These are phyloP conservation scores for Musa schizocarpa DNA, from an alignment of 176 grass and related monocot genomes.

Conservation along the genomic window DNA sequence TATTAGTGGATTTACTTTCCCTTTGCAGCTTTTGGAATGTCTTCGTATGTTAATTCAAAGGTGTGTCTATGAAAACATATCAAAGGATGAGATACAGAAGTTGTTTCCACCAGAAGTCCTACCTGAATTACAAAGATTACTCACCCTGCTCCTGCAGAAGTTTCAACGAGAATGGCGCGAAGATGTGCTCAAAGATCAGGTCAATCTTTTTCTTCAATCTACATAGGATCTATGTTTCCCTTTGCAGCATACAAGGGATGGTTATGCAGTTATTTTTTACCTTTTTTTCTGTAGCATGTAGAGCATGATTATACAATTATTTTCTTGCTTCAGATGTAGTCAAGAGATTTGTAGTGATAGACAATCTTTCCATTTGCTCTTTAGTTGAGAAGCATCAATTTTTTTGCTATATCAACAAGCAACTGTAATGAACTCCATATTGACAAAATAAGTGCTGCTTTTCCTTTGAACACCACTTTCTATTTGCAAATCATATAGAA, in stretches of 20 bases:
- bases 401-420: neutral
- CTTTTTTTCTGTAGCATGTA: no score
- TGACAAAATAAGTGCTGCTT: neutral
- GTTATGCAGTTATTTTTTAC: no score
- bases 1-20: no score
- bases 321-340: neutral
- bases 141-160: conserved; percentile 29
- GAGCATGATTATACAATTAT: no score
- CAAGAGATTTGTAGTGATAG: neutral
- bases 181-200: no score
- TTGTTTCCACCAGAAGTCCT: conserved; percentile 56
- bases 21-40: conserved; percentile 67
- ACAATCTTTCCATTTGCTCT: neutral
- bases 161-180: no score
- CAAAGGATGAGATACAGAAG: conserved; percentile 57
- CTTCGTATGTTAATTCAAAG: conserved; percentile 64
- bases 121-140: conserved; percentile 64
- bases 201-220: no score
- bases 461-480: neutral
- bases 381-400: neutral
- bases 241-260: no score
- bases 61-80: conserved; percentile 44
- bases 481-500: neutral
- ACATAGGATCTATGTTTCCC: no score
- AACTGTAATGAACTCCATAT: neutral